A percentile compares a stretch with the other conserved stretches of the same genome.
phyloP scores from a whole-genome alignment of 108 stramenopile species.

The Fragilariopsis cylindrus region DNA sequence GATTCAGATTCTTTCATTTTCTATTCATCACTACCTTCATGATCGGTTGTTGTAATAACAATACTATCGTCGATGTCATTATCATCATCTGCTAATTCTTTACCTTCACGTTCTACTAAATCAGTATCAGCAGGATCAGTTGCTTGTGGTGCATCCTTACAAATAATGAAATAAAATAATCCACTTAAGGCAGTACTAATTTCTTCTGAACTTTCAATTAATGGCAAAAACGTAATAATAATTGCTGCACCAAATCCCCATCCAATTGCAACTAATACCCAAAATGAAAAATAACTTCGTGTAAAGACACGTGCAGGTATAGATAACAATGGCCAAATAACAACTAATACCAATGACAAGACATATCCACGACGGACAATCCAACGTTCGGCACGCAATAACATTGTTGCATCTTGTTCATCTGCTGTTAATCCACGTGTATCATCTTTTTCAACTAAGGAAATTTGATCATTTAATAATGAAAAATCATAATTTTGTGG shows the following conservation, averaged over 20 bases:
- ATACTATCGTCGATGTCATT: no score
- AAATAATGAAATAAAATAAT: slow-evolving; percentile 24
- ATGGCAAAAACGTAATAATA: slow-evolving; percentile 73
- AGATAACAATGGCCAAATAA: slow-evolving; percentile 88
- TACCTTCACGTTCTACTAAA: slow-evolving; percentile 8
- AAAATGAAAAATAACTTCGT: slow-evolving; percentile 84
- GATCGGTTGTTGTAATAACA: no score
- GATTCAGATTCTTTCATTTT: no score
- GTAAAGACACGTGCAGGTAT: slow-evolving; percentile 85
- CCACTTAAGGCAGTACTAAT: slow-evolving; percentile 59
- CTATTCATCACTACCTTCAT: no score
- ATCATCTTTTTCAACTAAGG: slow-evolving; percentile 75
- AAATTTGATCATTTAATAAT: slow-evolving; percentile 56
- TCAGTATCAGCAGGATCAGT: background rate
- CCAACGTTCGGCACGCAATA: slow-evolving; percentile 70
- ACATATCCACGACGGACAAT: slow-evolving; percentile 80
- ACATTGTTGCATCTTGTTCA: slow-evolving; percentile 49
- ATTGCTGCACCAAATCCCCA: slow-evolving; percentile 89
- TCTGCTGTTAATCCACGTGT: slow-evolving; percentile 55
- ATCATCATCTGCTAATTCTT: background rate
- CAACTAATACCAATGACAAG: slow-evolving; percentile 77
- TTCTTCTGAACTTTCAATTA: slow-evolving; percentile 70
- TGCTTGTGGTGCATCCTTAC: slow-evolving; percentile 15
- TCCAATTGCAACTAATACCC: slow-evolving; percentile 84
- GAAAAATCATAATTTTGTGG: slow-evolving; percentile 87